These are phyloP conservation scores for Talaromyces nanjingensis DNA, from an alignment of 495 filamentous ascomycete genomes.

Conservation along the genomic window DNA sequence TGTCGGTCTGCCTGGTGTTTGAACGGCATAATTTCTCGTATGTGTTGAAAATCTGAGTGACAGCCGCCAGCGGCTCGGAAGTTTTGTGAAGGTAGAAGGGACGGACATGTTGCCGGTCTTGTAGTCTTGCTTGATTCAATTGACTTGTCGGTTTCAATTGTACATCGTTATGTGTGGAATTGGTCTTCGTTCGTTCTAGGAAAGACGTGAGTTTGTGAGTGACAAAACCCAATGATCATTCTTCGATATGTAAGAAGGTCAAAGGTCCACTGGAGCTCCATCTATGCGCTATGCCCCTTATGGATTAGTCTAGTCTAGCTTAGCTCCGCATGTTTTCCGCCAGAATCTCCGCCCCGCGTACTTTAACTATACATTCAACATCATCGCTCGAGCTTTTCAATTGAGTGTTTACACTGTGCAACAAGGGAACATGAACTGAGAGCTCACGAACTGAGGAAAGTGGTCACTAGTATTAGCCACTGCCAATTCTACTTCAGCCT, in stretches of 20 bases:
- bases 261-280: background rate
- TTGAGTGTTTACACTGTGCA: background rate
- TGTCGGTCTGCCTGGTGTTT: conserved; percentile 64
- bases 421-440: background rate
- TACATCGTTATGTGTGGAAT: background rate
- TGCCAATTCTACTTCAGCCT: background rate
- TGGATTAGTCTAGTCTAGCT: background rate
- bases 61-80: conserved; percentile 4
- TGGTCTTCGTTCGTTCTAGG: background rate
- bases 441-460: background rate
- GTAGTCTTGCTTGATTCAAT: background rate
- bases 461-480: background rate
- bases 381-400: background rate
- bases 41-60: conserved; percentile 6
- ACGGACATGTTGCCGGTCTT: conserved; percentile 4
- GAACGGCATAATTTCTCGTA: conserved; percentile 62
- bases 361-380: background rate
- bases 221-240: background rate
- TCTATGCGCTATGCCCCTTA: background rate
- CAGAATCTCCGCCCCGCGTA: conserved; percentile 2
- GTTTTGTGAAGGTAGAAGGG: background rate
- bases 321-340: background rate
- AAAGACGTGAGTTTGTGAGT: background rate
- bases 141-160: background rate
- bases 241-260: background rate